Evolutionary conservation across 2,329 filamentous ascomycete species (phyloP).

Genomic region (Ciborinia camelliae): DNA sequence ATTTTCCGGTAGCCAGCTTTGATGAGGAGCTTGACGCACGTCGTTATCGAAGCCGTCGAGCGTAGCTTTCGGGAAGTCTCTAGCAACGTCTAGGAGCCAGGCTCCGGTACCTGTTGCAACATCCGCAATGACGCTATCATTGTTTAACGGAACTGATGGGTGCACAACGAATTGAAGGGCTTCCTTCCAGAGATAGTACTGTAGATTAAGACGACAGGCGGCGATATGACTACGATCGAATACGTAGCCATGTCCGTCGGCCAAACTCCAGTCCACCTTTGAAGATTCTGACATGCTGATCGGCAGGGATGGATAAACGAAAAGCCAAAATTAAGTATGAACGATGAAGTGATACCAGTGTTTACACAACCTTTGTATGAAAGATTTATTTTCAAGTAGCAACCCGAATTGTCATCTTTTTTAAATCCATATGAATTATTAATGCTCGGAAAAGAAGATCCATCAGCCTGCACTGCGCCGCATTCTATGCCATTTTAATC

Average conservation of each 20-base stretch:
- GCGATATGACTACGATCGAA: background rate
- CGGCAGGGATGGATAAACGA: background rate
- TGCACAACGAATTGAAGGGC: background rate
- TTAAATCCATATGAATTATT: background rate
- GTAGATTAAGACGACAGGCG: constrained; percentile 7
- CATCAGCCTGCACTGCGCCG: background rate
- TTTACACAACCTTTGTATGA: no score
- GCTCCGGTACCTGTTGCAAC: constrained; percentile 5
- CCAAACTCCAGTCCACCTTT: constrained; percentile 6
- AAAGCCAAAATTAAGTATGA: background rate
- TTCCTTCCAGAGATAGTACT: constrained; percentile 15
- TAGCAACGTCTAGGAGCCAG: constrained; percentile 10
- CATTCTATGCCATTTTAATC: background rate
- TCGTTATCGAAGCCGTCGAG: constrained; percentile 3
- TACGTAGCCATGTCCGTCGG: background rate
- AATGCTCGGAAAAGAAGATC: background rate
- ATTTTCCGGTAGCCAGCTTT: background rate
- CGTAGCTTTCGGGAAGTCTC: background rate
- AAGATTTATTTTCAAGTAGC: no score
- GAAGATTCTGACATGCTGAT: background rate
- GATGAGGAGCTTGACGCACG: background rate
- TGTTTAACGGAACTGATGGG: background rate
- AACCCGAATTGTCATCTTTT: background rate
- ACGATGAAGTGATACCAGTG: background rate
- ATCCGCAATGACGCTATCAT: background rate